Conservation (phyloP, 176 grass and related monocot genomes). For the Cocos nucifera region DNA sequence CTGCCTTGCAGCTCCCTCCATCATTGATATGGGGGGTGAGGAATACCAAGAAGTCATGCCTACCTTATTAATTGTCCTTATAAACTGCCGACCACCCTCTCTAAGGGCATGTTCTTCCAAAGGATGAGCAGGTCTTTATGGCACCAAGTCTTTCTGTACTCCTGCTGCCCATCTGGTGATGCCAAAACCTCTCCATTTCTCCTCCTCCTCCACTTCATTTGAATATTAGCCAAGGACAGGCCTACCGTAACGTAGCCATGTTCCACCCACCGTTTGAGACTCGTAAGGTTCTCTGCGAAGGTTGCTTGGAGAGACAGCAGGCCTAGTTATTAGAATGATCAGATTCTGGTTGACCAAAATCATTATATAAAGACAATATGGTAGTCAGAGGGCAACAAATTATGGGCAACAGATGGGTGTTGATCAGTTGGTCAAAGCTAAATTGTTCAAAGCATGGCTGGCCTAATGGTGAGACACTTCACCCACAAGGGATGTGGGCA, state of each 20-base stretch:
- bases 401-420: neutral
- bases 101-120: neutral
- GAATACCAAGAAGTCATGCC: slow-evolving; percentile 2
- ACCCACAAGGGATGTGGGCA: neutral
- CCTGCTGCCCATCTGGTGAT: neutral
- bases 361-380: too few species aligned
- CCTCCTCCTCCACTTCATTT: neutral
- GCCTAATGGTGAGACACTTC: neutral
- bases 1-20: neutral
- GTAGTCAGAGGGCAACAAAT: neutral
- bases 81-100: neutral
- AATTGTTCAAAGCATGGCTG: neutral
- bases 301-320: neutral
- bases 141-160: neutral
- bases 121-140: neutral
- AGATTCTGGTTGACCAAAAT: too few species aligned
- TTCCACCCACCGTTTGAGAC: neutral
- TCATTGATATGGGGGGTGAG: neutral
- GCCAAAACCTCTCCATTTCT: slow-evolving; percentile 1
- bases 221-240: neutral
- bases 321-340: too few species aligned
- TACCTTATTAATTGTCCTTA: neutral
- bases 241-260: neutral
- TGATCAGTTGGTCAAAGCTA: neutral
- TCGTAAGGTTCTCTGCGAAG: neutral